phyloP scores from a whole-genome alignment of 441 rosid species.

The Erodium chrysanthum region DNA sequence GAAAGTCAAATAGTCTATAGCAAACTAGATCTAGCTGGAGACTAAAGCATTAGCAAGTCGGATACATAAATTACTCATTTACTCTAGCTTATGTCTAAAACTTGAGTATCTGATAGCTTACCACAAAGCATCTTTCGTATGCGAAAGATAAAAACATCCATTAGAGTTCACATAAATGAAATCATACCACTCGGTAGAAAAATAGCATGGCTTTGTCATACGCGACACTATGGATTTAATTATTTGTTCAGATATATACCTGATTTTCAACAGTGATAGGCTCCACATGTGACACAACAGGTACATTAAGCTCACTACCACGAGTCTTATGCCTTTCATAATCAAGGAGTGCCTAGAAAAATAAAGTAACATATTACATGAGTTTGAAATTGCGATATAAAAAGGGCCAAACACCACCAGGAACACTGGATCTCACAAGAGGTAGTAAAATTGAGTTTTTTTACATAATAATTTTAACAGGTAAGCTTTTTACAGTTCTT shows the following conservation, averaged over 20 bases:
- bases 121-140: background rate
- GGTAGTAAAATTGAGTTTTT: too few species aligned
- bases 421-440: background rate
- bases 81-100: background rate
- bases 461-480: background rate
- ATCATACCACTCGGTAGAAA: background rate
- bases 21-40: background rate
- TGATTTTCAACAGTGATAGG: slow-evolving; percentile 39
- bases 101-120: background rate
- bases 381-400: background rate
- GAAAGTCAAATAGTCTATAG: background rate
- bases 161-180: background rate
- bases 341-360: slow-evolving; percentile 56
- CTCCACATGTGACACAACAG: slow-evolving; percentile 34
- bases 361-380: slow-evolving; percentile 10
- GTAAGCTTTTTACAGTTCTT: background rate
- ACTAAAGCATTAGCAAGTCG: background rate
- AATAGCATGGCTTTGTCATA: background rate
- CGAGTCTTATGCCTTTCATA: slow-evolving; percentile 49
- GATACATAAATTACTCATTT: background rate
- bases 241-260: slow-evolving; percentile 24
- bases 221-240: background rate
- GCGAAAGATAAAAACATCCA: background rate
- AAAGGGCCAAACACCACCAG: background rate
- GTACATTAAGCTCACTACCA: slow-evolving; percentile 39